These are phyloP conservation scores for Plectosphaerella cucumerina DNA, from an alignment of 2,329 filamentous ascomycete species.

Conservation along the genomic window DNA sequence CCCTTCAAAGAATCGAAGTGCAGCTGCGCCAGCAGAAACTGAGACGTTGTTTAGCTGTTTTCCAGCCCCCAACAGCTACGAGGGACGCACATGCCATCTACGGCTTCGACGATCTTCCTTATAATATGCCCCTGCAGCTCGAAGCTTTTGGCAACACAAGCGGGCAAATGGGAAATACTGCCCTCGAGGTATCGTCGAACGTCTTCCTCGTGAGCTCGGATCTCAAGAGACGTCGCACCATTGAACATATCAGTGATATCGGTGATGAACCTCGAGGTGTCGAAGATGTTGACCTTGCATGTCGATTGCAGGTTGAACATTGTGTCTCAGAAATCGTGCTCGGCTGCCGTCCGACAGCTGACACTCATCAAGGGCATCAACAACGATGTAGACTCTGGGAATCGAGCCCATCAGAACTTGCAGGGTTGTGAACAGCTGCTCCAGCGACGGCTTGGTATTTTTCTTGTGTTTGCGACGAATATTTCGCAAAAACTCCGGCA, in stretches of 20 bases:
- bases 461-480: neutral
- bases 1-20: neutral
- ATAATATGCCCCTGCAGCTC: slow-evolving; percentile 1
- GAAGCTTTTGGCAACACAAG: slow-evolving; percentile 8
- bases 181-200: slow-evolving; percentile 22
- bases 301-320: neutral
- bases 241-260: slow-evolving; percentile 1
- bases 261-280: slow-evolving; percentile 6
- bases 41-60: slow-evolving; percentile 11
- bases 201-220: slow-evolving; percentile 27
- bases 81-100: slow-evolving; percentile 3
- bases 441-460: neutral
- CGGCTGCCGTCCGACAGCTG: neutral
- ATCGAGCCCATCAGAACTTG: neutral
- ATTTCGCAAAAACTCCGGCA: slow-evolving; percentile 15
- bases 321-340: neutral
- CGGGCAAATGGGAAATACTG: slow-evolving; percentile 15
- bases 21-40: slow-evolving; percentile 1
- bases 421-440: slow-evolving; percentile 1
- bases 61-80: too few species aligned
- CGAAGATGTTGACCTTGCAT: slow-evolving; percentile 5
- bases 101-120: slow-evolving; percentile 9
- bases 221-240: slow-evolving; percentile 16
- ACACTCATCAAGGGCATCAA: slow-evolving; percentile 23
- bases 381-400: slow-evolving; percentile 14